Conservation (phyloP, 2,329 filamentous ascomycete species). For the Diaporthe velutina region DNA sequence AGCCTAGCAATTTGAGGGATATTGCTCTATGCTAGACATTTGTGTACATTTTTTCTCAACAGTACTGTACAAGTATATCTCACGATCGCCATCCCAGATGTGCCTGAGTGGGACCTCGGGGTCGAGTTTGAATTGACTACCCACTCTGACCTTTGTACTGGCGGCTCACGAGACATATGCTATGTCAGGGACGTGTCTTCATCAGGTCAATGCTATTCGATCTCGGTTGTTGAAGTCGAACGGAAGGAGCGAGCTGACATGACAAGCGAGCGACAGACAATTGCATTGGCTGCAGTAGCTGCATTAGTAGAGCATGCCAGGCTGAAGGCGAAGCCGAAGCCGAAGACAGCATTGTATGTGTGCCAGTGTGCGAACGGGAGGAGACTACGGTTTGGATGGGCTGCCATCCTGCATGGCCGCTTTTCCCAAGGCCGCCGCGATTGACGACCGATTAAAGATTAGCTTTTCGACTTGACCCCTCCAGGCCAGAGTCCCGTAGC, state of each 20-base stretch:
- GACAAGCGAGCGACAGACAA: neutral
- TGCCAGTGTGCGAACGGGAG: neutral
- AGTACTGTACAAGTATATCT: neutral
- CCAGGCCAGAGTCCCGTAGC: slow-evolving; percentile 34
- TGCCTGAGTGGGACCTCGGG: neutral
- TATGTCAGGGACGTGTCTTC: neutral
- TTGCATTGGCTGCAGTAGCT: slow-evolving; percentile 13
- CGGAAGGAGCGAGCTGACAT: neutral
- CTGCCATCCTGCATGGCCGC: neutral
- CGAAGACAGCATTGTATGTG: slow-evolving; percentile 2
- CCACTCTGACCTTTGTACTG: neutral
- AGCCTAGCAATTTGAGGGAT: neutral
- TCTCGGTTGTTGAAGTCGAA: neutral
- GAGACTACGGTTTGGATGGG: neutral
- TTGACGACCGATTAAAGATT: slow-evolving; percentile 21
- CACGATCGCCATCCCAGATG: neutral
- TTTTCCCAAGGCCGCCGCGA: slow-evolving; percentile 26
- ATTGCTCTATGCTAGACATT: neutral
- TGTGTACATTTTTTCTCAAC: neutral
- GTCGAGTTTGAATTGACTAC: slow-evolving; percentile 6
- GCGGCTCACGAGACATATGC: neutral
- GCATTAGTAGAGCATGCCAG: slow-evolving; percentile 7
- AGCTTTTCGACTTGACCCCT: slow-evolving; percentile 22
- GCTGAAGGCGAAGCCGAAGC: slow-evolving; percentile 29
- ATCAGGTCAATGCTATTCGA: neutral